Evolutionary conservation across 495 filamentous ascomycete species (phyloP).

Genomic region (Talaromyces proteolyticus): DNA sequence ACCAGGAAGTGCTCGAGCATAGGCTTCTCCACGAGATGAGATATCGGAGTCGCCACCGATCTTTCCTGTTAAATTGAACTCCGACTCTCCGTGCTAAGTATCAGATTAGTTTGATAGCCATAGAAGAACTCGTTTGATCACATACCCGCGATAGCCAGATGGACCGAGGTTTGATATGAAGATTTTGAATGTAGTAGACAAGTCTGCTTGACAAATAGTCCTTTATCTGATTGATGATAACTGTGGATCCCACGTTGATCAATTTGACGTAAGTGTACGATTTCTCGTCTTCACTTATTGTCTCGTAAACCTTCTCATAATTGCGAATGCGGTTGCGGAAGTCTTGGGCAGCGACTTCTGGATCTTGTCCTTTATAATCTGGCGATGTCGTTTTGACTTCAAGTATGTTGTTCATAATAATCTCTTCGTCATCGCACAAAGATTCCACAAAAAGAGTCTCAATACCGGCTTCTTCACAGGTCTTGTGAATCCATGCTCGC

Average conservation of each 20-base stretch:
- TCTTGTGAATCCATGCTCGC: slow-evolving; percentile 85
- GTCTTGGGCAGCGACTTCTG: slow-evolving; percentile 80
- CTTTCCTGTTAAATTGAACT: slow-evolving; percentile 79
- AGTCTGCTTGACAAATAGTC: slow-evolving; percentile 94
- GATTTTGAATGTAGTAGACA: slow-evolving; percentile 97
- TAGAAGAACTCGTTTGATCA: slow-evolving; percentile 5
- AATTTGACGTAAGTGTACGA: slow-evolving; percentile 91
- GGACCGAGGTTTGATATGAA: slow-evolving; percentile 94
- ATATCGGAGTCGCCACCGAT: slow-evolving; percentile 90
- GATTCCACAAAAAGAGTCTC: slow-evolving; percentile 94
- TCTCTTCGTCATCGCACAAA: slow-evolving; percentile 87
- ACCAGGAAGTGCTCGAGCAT: slow-evolving; percentile 74
- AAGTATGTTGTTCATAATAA: slow-evolving; percentile 95
- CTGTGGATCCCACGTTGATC: slow-evolving; percentile 90
- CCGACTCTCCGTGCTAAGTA: slow-evolving; percentile 81
- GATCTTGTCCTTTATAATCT: slow-evolving; percentile 91
- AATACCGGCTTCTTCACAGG: slow-evolving; percentile 63
- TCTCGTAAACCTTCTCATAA: slow-evolving; percentile 94
- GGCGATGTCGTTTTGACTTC: slow-evolving; percentile 97
- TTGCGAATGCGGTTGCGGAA: slow-evolving; percentile 92
- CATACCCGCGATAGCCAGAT: slow-evolving; percentile 94
- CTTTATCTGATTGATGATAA: slow-evolving; percentile 94
- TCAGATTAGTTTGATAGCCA: slow-evolving; percentile 10
- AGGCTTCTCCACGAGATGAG: slow-evolving; percentile 79
- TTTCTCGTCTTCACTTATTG: slow-evolving; percentile 79